Conservation (phyloP, 2,329 filamentous ascomycete genomes). For the Talaromyces pinophilus region DNA sequence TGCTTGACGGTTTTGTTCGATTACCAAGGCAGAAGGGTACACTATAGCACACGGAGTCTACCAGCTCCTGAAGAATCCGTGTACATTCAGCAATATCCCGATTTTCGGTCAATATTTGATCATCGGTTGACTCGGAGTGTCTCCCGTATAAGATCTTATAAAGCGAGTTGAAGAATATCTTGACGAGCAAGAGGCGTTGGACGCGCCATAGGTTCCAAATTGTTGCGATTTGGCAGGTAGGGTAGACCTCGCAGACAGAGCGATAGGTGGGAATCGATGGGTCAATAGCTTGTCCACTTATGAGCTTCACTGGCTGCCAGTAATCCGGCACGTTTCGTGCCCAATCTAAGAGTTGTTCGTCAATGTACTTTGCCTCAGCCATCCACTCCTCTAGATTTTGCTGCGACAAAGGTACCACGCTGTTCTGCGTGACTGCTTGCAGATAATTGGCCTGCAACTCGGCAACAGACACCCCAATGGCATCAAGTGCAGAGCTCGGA, state of each 20-base stretch:
- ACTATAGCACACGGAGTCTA: not conserved
- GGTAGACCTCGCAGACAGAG: not conserved
- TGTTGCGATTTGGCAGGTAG: not conserved
- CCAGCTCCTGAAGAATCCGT: not conserved
- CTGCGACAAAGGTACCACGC: not conserved
- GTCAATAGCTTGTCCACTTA: not conserved
- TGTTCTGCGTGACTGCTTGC: not conserved
- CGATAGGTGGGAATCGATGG: not conserved
- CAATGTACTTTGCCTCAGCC: not conserved
- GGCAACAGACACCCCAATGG: not conserved
- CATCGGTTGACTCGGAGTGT: not conserved
- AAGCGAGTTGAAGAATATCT: not conserved
- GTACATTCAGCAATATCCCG: not conserved
- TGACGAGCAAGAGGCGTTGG: not conserved
- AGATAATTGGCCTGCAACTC: not conserved
- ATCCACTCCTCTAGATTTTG: not conserved
- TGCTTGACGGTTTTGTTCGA: not conserved
- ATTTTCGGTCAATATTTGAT: not conserved
- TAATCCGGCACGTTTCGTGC: not conserved
- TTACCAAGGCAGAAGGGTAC: not conserved
- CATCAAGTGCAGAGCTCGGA: not conserved
- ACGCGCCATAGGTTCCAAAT: constrained; percentile 2
- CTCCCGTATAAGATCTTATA: not conserved
- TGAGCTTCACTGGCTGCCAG: not conserved
- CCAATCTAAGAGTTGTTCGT: not conserved